Percentiles rank a stretch among this genome's conserved stretches.
These are phyloP conservation scores for Magnusiomyces fungicola DNA, from an alignment of 1,139 yeast species.

Conservation along the genomic window DNA sequence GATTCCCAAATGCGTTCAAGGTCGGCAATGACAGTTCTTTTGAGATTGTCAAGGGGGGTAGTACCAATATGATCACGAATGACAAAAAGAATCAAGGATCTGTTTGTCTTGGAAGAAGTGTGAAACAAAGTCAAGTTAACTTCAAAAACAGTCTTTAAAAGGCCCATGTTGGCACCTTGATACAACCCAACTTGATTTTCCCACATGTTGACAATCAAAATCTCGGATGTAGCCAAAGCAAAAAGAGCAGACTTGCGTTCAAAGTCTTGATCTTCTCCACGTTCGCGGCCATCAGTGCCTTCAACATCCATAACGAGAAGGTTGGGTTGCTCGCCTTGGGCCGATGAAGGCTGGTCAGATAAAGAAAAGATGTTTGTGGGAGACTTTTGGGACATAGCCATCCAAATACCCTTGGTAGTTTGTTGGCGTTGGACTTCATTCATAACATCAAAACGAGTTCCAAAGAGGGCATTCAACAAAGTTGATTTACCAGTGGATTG, in stretches of 20 bases:
- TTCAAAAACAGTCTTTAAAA: conserved; percentile 90
- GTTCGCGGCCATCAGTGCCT: conserved; percentile 96
- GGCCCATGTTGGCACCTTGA: conserved; percentile 96
- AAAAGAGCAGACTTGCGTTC: conserved; percentile 94
- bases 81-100: conserved; percentile 75
- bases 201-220: conserved; percentile 89
- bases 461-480: conserved; percentile 72
- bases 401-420: conserved; percentile 94
- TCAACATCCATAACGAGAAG: conserved; percentile 93
- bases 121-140: conserved; percentile 81
- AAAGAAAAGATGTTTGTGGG: conserved; percentile 1
- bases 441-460: conserved; percentile 89
- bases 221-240: conserved; percentile 88
- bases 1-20: conserved; percentile 70
- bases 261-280: conserved; percentile 98
- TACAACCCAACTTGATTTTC: conserved; percentile 94
- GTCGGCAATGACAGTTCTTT: conserved; percentile 62
- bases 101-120: conserved; percentile 35
- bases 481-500: conserved; percentile 97
- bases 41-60: conserved; percentile 70
- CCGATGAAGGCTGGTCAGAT: conserved; percentile 11
- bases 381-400: conserved; percentile 44
- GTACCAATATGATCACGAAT: conserved; percentile 87
- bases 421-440: conserved; percentile 66
- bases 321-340: conserved; percentile 9